These are phyloP conservation scores for Gossypium aridum DNA, from an alignment of 441 rosid genomes.

Conservation along the genomic window DNA sequence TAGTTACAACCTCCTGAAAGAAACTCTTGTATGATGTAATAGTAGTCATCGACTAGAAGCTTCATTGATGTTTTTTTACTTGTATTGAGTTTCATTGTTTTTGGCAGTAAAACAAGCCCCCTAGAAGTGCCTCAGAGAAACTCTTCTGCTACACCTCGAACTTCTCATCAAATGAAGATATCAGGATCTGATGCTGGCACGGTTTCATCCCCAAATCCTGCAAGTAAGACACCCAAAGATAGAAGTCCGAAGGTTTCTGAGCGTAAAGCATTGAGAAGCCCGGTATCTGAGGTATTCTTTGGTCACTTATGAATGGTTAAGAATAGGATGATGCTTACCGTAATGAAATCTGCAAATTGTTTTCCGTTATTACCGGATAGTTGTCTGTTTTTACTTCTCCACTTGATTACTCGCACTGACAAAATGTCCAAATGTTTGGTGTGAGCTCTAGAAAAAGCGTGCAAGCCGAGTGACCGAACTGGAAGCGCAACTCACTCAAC, in stretches of 20 bases:
- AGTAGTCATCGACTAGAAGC: not conserved
- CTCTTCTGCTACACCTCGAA: conserved; percentile 60
- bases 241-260: conserved; percentile 69
- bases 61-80: not conserved
- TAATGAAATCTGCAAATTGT: not conserved
- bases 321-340: not conserved
- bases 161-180: conserved; percentile 64
- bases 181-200: conserved; percentile 42
- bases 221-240: conserved; percentile 57
- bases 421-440: conserved; percentile 9
- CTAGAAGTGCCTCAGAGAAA: conserved; percentile 66
- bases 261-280: conserved; percentile 64
- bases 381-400: not conserved
- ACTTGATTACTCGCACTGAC: conserved; percentile 8
- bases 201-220: conserved; percentile 46
- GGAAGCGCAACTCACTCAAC: conserved; percentile 67
- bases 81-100: conserved; percentile 14
- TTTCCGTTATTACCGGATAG: not conserved
- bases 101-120: conserved; percentile 43
- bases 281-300: conserved; percentile 58
- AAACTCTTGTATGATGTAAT: conserved; percentile 2
- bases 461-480: conserved; percentile 53
- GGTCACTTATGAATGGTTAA: not conserved
- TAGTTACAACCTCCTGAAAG: not conserved
- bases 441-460: conserved; percentile 55